phyloP scores from a whole-genome alignment of 371 early-diverging fungal genomes.

The Syncephalastrum monosporum region DNA sequence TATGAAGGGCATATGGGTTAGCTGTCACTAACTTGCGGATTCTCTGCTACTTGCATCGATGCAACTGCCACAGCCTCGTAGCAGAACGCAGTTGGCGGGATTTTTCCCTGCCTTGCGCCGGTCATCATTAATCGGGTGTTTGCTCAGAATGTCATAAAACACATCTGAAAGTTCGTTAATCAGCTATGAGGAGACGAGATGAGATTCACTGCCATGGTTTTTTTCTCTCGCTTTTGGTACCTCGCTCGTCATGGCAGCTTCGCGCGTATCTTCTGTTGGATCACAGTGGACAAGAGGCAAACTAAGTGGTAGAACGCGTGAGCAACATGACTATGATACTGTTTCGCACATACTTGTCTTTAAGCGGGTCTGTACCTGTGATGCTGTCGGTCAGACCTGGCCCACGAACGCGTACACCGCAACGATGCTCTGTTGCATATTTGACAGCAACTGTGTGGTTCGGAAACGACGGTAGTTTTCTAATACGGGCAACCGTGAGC shows the following conservation, averaged over 20 bases:
- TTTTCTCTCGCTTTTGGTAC: constrained; percentile 15
- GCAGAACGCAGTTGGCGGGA: constrained; percentile 49
- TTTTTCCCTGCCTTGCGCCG: constrained; percentile 31
- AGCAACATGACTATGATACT: neutral
- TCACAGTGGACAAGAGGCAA: constrained; percentile 35
- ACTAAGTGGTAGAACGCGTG: constrained; percentile 12
- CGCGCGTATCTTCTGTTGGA: constrained; percentile 33
- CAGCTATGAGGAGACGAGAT: constrained; percentile 22
- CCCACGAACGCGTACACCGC: constrained; percentile 41
- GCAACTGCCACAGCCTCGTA: constrained; percentile 48
- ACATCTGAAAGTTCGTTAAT: constrained; percentile 45
- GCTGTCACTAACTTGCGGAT: too few species aligned
- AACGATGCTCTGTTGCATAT: constrained; percentile 22
- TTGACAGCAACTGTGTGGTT: constrained; percentile 17
- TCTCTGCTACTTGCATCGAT: constrained; percentile 23
- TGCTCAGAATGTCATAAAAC: constrained; percentile 24
- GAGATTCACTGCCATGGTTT: neutral
- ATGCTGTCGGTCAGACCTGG: constrained; percentile 43
- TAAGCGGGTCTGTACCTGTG: constrained; percentile 56
- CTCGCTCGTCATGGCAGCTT: constrained; percentile 43
- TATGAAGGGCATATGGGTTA: neutral
- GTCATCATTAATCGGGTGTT: constrained; percentile 45
- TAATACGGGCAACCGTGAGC: constrained; percentile 1
- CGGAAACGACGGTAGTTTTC: constrained; percentile 47
- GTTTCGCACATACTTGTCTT: constrained; percentile 39